These are phyloP conservation scores for Quercus lobata DNA, from an alignment of 331 rosid genomes.

Conservation along the genomic window DNA sequence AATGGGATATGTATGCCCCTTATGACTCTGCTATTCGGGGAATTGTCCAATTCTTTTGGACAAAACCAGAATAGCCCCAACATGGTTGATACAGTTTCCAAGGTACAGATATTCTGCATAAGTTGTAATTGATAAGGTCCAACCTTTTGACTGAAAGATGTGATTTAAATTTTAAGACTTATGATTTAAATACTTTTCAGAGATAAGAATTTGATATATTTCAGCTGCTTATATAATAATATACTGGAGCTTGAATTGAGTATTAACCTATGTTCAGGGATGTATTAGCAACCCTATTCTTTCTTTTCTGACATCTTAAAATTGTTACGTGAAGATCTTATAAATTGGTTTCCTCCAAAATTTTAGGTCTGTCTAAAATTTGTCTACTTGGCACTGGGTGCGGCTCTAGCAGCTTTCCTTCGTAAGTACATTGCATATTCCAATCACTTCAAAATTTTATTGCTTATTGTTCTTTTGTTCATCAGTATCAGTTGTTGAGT, in stretches of 20 bases:
- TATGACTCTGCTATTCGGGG: slow-evolving; percentile 55
- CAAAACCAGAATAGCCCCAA: slow-evolving; percentile 14
- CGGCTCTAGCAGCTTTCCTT: slow-evolving; percentile 25
- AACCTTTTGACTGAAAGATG: background rate
- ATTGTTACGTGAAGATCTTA: background rate
- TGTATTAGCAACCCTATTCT: background rate
- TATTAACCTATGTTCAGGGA: background rate
- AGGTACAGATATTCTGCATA: slow-evolving; percentile 27
- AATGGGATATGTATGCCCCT: slow-evolving; percentile 54
- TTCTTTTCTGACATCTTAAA: background rate
- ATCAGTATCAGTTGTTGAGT: background rate
- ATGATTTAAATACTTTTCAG: background rate
- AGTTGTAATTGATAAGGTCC: background rate
- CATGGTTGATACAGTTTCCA: slow-evolving; percentile 35
- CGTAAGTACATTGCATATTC: slow-evolving; percentile 18
- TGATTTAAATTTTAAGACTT: background rate
- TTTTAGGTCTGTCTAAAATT: slow-evolving; percentile 28
- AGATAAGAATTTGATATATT: background rate
- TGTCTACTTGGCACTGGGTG: slow-evolving; percentile 31
- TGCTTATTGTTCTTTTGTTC: background rate
- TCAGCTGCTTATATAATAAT: background rate
- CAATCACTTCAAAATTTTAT: background rate
- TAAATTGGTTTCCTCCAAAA: background rate
- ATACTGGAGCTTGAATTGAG: background rate
- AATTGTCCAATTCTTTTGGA: slow-evolving; percentile 47